A percentile compares a stretch with the other conserved stretches of the same genome.
Evolutionary conservation across 495 filamentous ascomycete genomes (phyloP).

Genomic region (Neurospora pannonica): DNA sequence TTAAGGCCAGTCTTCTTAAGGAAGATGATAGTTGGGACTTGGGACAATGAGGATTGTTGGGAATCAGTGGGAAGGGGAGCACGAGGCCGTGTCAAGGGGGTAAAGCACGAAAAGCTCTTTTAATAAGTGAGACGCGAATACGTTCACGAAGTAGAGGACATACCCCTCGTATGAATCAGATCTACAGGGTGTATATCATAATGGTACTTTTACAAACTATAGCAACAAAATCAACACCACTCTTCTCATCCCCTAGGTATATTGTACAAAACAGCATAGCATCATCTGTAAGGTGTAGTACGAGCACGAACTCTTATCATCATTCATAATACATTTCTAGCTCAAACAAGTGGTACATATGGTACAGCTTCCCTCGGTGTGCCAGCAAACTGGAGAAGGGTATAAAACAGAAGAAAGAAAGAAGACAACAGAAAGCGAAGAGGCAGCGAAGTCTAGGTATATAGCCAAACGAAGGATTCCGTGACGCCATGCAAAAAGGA

Average conservation of each 20-base stretch:
- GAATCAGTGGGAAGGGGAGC: not conserved
- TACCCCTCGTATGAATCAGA: not conserved
- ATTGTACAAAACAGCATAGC: no score
- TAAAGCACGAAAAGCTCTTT: not conserved
- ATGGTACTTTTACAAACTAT: not conserved
- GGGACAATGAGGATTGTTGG: not conserved
- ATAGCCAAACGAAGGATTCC: not conserved
- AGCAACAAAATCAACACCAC: not conserved
- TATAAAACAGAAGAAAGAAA: not conserved
- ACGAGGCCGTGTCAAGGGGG: not conserved
- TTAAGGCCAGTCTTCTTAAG: not conserved
- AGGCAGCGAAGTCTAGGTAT: not conserved
- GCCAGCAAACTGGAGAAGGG: not conserved
- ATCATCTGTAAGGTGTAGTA: no score
- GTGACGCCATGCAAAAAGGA: not conserved
- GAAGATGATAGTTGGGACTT: not conserved
- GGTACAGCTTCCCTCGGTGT: not conserved
- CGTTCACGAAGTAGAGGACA: not conserved
- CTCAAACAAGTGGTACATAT: not conserved
- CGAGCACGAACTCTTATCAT: not conserved
- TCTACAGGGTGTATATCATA: not conserved
- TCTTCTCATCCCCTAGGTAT: no score
- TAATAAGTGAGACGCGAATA: no score
- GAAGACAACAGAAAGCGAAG: not conserved
- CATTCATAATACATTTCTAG: not conserved